These are phyloP conservation scores for Colletotrichum sp. DNA, from an alignment of 2,329 filamentous ascomycete species.

Conservation along the genomic window DNA sequence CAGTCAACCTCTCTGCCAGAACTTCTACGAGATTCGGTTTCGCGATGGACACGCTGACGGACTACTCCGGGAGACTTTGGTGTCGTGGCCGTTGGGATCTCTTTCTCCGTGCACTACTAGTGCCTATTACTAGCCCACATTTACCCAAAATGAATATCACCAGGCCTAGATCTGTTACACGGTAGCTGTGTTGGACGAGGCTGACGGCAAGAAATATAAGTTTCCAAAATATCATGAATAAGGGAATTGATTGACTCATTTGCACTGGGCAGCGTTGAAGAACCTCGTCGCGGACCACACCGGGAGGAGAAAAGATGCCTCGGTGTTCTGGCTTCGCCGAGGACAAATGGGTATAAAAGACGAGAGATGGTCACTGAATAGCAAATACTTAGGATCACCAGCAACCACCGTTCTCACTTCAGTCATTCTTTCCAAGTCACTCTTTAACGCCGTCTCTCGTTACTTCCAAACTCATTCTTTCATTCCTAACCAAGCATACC, in stretches of 20 bases:
- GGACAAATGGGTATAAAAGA: accelerated
- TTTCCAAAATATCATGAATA: not conserved
- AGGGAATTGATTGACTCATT: not conserved
- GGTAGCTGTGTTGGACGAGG: not conserved
- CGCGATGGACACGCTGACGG: not conserved
- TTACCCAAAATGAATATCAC: accelerated
- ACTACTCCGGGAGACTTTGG: accelerated
- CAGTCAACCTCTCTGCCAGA: accelerated
- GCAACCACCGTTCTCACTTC: not conserved
- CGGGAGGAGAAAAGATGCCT: accelerated
- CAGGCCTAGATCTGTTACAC: accelerated
- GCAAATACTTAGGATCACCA: not conserved
- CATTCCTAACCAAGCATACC: accelerated
- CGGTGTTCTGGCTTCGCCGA: not conserved
- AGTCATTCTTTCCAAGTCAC: not conserved
- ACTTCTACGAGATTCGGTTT: not conserved
- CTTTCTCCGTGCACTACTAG: not conserved
- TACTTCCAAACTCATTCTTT: not conserved
- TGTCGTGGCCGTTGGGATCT: accelerated
- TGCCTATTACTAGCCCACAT: accelerated
- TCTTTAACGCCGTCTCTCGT: not conserved
- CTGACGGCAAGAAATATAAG: accelerated
- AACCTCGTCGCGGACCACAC: not conserved
- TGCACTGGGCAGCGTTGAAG: not conserved
- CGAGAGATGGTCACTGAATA: accelerated